Evolutionary conservation across 805 yeast species (phyloP).

Genomic region (Candida ipomoeae): DNA sequence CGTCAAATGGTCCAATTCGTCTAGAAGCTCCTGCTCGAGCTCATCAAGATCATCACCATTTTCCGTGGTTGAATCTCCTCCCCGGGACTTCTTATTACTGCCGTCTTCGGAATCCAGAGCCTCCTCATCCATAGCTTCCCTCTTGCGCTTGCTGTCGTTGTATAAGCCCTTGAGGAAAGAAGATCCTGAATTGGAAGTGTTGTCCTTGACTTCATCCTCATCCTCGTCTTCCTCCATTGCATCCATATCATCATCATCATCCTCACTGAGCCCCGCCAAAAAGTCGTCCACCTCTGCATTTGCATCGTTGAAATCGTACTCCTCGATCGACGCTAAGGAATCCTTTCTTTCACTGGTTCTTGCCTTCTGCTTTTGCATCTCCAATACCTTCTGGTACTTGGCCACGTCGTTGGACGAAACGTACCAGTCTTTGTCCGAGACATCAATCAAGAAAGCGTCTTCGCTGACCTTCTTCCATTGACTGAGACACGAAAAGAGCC

Average conservation of each 20-base stretch:
- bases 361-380: constrained; percentile 18
- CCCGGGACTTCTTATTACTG: constrained; percentile 4
- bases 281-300: constrained; percentile 46
- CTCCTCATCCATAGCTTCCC: constrained; percentile 13
- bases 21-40: constrained; percentile 48
- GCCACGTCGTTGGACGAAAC: constrained; percentile 44
- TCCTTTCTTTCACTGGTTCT: constrained; percentile 19
- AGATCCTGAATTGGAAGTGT: constrained; percentile 6
- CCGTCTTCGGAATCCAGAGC: constrained; percentile 8
- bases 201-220: constrained; percentile 12
- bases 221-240: constrained; percentile 28
- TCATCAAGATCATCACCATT: constrained; percentile 36
- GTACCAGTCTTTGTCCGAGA: constrained; percentile 41
- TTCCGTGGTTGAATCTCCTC: neutral
- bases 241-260: constrained; percentile 31
- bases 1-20: constrained; percentile 45
- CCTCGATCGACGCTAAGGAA: constrained; percentile 30
- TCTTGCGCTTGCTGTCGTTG: constrained; percentile 15
- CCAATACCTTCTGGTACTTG: constrained; percentile 35
- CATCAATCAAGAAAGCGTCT: constrained; percentile 49
- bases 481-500: constrained; percentile 85
- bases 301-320: constrained; percentile 39
- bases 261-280: constrained; percentile 42
- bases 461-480: constrained; percentile 72
- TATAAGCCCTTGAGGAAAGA: constrained; percentile 28